A percentile compares a stretch with the other conserved stretches of the same genome.
Conservation (phyloP, 129 eudicot genomes). For the Heracleum sosnowskyi region DNA sequence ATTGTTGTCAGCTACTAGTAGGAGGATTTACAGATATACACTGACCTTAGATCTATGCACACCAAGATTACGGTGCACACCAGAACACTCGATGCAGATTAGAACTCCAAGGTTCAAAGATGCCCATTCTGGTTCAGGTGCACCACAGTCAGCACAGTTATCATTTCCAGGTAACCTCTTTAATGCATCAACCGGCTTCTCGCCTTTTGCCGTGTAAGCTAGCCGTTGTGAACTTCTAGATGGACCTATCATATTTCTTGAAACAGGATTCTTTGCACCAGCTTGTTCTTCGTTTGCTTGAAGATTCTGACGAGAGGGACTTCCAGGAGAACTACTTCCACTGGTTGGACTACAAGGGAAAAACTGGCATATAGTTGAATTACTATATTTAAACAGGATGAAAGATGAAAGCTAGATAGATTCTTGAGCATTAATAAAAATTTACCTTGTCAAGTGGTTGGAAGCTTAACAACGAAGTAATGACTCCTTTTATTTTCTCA, state of each 20-base stretch:
- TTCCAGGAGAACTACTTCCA: constrained; percentile 39
- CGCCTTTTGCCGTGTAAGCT: constrained; percentile 32
- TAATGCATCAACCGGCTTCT: constrained; percentile 57
- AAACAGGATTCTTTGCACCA: constrained; percentile 31
- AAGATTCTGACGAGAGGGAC: constrained; percentile 35
- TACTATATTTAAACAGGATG: background rate
- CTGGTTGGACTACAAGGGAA: constrained; percentile 49
- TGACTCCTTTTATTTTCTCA: constrained; percentile 86
- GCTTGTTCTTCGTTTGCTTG: constrained; percentile 27
- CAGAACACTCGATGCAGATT: constrained; percentile 91
- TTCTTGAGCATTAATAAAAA: background rate
- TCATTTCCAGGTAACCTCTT: constrained; percentile 67
- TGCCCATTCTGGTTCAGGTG: constrained; percentile 98
- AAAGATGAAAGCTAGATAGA: background rate
- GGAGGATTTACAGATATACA: constrained; percentile 17
- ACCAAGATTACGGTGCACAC: constrained; percentile 94
- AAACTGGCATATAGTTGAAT: constrained; percentile 28
- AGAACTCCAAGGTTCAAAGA: constrained; percentile 92
- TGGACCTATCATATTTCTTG: constrained; percentile 42
- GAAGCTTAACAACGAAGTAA: constrained; percentile 72
- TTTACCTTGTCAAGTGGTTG: constrained; percentile 70
- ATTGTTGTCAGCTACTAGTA: background rate
- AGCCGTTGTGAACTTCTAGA: constrained; percentile 63
- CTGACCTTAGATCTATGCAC: constrained; percentile 91
- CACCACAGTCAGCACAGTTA: constrained; percentile 95